A percentile compares a stretch with the other conserved stretches of the same genome.
These are phyloP conservation scores for Nitzschia putrida DNA, from an alignment of 108 stramenopile genomes.

Conservation along the genomic window DNA sequence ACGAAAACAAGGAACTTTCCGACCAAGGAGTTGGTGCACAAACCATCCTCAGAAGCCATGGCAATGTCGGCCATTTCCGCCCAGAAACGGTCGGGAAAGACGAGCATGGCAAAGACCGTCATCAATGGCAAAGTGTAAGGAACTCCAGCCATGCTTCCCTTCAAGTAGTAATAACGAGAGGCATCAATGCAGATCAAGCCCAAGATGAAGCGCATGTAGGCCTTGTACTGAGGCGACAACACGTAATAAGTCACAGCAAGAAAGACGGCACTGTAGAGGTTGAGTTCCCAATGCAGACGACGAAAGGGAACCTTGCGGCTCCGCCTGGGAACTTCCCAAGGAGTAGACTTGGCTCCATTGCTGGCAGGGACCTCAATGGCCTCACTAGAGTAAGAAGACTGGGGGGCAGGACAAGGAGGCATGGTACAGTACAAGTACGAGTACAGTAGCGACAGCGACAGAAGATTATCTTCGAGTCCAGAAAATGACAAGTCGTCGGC, in stretches of 20 bases:
- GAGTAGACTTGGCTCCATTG: too few relatives aligned
- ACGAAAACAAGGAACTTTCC: constrained; percentile 26
- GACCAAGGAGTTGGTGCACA: constrained; percentile 30
- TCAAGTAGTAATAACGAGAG: constrained; percentile 15
- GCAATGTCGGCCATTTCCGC: constrained; percentile 29
- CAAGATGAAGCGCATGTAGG: not conserved
- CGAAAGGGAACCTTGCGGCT: too few relatives aligned
- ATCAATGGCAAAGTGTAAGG: constrained; percentile 36
- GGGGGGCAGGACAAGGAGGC: too few relatives aligned
- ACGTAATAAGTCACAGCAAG: constrained; percentile 1
- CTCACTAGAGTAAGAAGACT: too few relatives aligned
- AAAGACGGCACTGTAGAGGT: constrained; percentile 1
- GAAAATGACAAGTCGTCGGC: too few relatives aligned
- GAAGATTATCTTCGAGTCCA: too few relatives aligned
- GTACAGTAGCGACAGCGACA: too few relatives aligned
- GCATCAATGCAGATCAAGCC: constrained; percentile 23
- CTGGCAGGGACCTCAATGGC: too few relatives aligned
- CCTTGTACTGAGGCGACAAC: not conserved
- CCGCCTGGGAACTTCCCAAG: too few relatives aligned
- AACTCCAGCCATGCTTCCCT: constrained; percentile 16
- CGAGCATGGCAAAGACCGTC: constrained; percentile 28
- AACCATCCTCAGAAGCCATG: constrained; percentile 13
- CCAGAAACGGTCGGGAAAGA: constrained; percentile 30
- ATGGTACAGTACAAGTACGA: too few relatives aligned
- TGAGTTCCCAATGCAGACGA: constrained; percentile 18